Percentiles rank a stretch among this genome's conserved stretches.
These are phyloP conservation scores for Vaccinium macrocarpon DNA, from an alignment of 148 eudicot genomes.

Conservation along the genomic window DNA sequence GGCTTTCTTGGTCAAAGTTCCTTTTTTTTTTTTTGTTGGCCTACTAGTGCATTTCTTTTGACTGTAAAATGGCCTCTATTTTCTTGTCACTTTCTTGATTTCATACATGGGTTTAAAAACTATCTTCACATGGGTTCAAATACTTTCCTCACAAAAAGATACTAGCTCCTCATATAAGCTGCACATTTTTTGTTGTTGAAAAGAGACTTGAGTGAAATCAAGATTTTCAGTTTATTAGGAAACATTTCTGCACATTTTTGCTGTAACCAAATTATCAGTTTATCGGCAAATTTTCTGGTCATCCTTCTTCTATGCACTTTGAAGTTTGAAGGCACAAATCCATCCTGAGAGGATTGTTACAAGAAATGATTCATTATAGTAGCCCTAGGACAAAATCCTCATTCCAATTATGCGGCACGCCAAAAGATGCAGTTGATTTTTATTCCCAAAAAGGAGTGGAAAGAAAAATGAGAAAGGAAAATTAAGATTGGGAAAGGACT, in stretches of 20 bases:
- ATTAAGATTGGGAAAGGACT: not conserved
- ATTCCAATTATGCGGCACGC: not conserved
- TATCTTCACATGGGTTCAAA: too few relatives aligned
- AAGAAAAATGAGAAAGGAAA: not conserved
- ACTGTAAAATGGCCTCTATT: not conserved
- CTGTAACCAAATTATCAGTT: not conserved
- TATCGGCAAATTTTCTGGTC: not conserved
- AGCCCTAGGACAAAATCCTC: not conserved
- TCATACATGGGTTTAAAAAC: not conserved
- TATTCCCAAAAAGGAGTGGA: not conserved
- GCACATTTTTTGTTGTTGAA: not conserved
- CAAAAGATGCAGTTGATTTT: not conserved
- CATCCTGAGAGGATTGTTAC: not conserved
- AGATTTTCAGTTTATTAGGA: not conserved
- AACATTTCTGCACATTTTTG: not conserved
- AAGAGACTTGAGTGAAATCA: not conserved
- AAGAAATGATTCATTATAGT: not conserved
- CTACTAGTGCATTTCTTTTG: not conserved
- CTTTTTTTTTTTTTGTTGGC: not conserved
- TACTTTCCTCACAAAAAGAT: not conserved
- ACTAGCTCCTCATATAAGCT: not conserved
- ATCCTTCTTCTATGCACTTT: not conserved
- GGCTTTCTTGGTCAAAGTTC: conserved; percentile 19
- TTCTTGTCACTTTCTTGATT: conserved; percentile 6
- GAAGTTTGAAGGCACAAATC: conserved; percentile 3